Percentiles rank a stretch among this genome's conserved stretches.
Evolutionary conservation across 306 rosid species (phyloP).

Genomic region (Pyrus pyrifolia): DNA sequence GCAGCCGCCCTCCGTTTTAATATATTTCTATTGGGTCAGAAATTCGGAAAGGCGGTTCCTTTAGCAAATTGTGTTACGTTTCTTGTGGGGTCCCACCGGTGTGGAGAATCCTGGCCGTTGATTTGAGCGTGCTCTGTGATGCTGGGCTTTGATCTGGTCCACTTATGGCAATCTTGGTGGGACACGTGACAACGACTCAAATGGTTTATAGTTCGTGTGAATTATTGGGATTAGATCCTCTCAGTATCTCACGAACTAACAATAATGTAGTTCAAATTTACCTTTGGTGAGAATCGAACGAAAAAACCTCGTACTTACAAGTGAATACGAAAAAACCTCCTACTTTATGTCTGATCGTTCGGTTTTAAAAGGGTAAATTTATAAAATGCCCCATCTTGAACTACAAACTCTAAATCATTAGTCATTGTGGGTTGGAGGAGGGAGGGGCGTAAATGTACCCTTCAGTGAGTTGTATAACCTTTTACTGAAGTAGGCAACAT

Average conservation of each 20-base stretch:
- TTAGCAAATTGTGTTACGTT: constrained; percentile 6
- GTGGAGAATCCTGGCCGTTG: neutral
- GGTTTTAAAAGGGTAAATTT: no score
- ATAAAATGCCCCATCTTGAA: no score
- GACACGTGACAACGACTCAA: neutral
- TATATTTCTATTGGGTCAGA: constrained; percentile 1
- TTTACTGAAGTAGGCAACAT: no score
- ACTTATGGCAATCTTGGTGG: constrained; percentile 4
- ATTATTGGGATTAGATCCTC: neutral
- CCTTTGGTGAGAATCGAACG: fast-evolving
- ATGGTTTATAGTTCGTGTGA: neutral
- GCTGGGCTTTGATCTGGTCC: constrained; percentile 2
- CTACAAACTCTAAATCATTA: no score
- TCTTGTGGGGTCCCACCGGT: neutral
- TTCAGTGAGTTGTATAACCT: no score
- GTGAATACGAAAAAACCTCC: no score
- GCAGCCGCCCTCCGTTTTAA: constrained; percentile 58
- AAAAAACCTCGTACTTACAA: no score
- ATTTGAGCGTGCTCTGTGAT: neutral
- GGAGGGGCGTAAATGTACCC: no score
- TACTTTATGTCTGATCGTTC: no score
- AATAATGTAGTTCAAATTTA: no score
- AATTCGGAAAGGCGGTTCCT: constrained; percentile 21
- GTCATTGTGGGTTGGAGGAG: no score
- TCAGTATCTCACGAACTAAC: no score